Evolutionary conservation across 1,284 basidiomycete species (phyloP).

Genomic region (Fistulina hepatica): DNA sequence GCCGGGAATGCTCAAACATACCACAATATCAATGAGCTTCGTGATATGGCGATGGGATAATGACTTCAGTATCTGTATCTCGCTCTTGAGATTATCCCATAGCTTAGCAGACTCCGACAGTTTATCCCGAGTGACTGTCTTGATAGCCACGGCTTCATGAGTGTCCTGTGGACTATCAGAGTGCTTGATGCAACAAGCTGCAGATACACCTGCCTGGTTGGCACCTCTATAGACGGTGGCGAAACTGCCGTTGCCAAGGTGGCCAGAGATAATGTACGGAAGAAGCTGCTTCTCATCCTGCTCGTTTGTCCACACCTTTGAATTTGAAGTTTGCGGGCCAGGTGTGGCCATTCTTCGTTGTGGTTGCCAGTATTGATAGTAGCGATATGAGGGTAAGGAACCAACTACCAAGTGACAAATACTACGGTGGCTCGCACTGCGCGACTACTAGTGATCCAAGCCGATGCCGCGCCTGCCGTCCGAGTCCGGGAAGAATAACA

Average conservation of each 20-base stretch:
- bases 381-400: no score
- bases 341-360: no score
- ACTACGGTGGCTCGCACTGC: no score
- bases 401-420: no score
- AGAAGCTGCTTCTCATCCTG: constrained; percentile 60
- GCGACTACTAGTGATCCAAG: no score
- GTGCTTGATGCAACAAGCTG: constrained; percentile 2
- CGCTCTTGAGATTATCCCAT: constrained; percentile 92
- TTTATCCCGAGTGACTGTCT: constrained; percentile 85
- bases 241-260: constrained; percentile 86
- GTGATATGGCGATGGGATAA: constrained; percentile 93
- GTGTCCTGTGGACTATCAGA: constrained; percentile 45
- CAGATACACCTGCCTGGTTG: constrained; percentile 53
- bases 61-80: constrained; percentile 94
- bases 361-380: no score
- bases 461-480: no score
- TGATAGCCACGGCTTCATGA: constrained; percentile 79
- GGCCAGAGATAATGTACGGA: constrained; percentile 62
- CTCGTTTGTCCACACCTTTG: no score
- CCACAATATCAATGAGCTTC: constrained; percentile 84
- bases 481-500: no score
- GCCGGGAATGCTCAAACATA: constrained; percentile 25
- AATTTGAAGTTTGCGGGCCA: no score
- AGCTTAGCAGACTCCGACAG: constrained; percentile 80
- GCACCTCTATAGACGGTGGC: constrained; percentile 94